Base-by-base conservation (phyloP, 495 filamentous ascomycete species). In the Rusavskia elegans region DNA sequence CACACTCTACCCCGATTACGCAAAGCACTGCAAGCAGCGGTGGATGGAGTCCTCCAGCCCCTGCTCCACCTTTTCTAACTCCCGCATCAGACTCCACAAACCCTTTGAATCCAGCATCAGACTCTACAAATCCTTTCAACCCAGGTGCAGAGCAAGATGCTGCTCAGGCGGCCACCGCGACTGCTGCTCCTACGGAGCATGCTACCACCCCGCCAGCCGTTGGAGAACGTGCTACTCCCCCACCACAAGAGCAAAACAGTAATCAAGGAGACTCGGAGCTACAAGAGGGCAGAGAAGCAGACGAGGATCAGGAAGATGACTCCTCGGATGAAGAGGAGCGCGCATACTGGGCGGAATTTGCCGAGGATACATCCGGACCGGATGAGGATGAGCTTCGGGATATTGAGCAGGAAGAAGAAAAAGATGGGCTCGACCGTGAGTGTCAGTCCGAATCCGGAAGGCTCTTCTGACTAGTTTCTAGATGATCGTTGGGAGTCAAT, bases 401-500 rank as follows among this genome's bases (percentile, higher is more conserved):
- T 55, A 81, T 83, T 21, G 74, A 79, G 29, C 62, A 67, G 13
- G 55, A 56, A 1, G 63, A 77, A 51, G 70, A 77, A 42, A 66
- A 67, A 50, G 77, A 70, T 62, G 80, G 78, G 17, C 59, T 71
- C 23, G 76, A 83, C 48, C 69, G 72, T 76, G 63, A 56, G 72
- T 67, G 45, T 37, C 44, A 45, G 13, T n/a, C 44, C 13, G 10
- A 35, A 11, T 8, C 32, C 32, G 32, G 32, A 14, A 14, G 13
- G 32, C 32, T 35, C 32, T 7, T 35, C 59, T 64, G 44, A 63
- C 36, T 3, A 14, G 5, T n/a, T 50, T 27, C 8, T 45, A 76
- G 73, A 80, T 62, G 61, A 69, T 9, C 73, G 80, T 55, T 84
- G 78, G 77, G 77, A 81, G 59, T 67, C 65, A 30, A 71, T 74